Percentiles rank a stretch among this genome's conserved stretches.
Conservation (phyloP, 2,329 filamentous ascomycete species). For the Alternaria arbusti region DNA sequence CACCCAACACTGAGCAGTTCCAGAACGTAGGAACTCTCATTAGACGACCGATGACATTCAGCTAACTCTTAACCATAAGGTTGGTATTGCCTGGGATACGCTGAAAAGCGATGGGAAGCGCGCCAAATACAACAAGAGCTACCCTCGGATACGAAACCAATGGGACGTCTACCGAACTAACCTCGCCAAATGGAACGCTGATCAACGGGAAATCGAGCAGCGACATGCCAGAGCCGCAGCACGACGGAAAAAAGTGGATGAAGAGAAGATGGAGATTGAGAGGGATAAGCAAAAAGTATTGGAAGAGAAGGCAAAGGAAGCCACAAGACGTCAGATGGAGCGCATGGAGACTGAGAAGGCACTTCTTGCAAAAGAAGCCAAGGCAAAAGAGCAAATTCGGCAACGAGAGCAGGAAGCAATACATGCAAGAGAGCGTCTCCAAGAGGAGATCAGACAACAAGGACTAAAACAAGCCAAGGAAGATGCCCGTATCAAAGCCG, state of each 20-base stretch:
- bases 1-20: neutral
- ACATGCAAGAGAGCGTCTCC: neutral
- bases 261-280: neutral
- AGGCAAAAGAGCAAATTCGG: neutral
- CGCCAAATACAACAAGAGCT: neutral
- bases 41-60: too few relatives aligned
- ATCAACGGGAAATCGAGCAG: too few relatives aligned
- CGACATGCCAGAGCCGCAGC: too few relatives aligned
- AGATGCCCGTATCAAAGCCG: too few relatives aligned
- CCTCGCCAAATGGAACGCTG: too few relatives aligned
- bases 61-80: too few relatives aligned
- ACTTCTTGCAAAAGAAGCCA: neutral
- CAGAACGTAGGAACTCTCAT: neutral
- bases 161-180: neutral
- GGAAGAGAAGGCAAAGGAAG: neutral
- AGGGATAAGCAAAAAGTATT: neutral
- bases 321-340: neutral
- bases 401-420: neutral
- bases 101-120: too few relatives aligned
- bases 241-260: too few relatives aligned
- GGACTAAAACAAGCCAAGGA: too few relatives aligned
- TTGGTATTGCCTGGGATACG: too few relatives aligned
- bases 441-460: neutral
- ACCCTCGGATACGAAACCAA: neutral
- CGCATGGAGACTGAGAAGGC: neutral